Percentiles rank a stretch among this genome's conserved stretches.
phyloP scores from a whole-genome alignment of 176 grass and related monocot species.

The Panicum miliaceum region DNA sequence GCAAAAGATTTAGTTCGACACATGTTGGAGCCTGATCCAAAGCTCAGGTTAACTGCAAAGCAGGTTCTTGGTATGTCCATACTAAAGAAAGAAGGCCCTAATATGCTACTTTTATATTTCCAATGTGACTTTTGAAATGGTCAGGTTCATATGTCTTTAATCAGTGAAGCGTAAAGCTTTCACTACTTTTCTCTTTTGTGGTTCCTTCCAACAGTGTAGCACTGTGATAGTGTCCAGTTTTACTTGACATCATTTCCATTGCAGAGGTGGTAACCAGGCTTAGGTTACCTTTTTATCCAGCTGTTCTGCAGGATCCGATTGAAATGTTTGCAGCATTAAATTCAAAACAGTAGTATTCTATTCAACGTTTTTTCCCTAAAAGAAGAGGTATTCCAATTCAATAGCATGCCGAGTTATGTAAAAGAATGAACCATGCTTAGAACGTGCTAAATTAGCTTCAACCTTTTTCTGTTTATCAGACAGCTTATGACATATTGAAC shows the following conservation, averaged over 20 bases:
- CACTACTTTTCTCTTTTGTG: background rate
- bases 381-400: background rate
- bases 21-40: slow-evolving; percentile 95
- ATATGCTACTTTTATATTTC: slow-evolving; percentile 7
- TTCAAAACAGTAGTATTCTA: background rate
- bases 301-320: background rate
- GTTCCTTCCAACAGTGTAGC: slow-evolving; percentile 1
- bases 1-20: slow-evolving; percentile 91
- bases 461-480: slow-evolving; percentile 12
- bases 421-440: background rate
- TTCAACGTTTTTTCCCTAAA: background rate
- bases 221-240: slow-evolving; percentile 12
- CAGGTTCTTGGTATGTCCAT: slow-evolving; percentile 82
- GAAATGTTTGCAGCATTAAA: background rate
- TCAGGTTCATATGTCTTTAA: background rate
- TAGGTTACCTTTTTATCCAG: background rate
- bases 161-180: background rate
- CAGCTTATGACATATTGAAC: background rate
- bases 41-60: slow-evolving; percentile 93
- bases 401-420: slow-evolving; percentile 5
- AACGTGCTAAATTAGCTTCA: slow-evolving; percentile 10
- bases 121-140: background rate
- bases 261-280: background rate
- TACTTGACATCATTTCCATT: slow-evolving; percentile 24
- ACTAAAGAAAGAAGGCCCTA: slow-evolving; percentile 9